phyloP scores from a whole-genome alignment of 108 stramenopile species.

The Cyclotella kingstonii region DNA sequence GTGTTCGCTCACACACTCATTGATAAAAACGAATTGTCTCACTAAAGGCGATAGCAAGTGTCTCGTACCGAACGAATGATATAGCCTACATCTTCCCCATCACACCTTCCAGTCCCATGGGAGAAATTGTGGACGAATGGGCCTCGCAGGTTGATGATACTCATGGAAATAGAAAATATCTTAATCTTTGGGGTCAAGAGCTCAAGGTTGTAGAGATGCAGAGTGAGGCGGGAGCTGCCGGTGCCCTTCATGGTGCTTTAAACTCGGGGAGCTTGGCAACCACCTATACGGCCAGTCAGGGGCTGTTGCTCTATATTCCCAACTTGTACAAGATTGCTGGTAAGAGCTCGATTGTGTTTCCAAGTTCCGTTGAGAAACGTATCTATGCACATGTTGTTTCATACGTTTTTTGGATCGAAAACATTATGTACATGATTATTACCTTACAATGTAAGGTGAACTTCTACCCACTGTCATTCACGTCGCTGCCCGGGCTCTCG shows the following conservation, averaged over 20 bases:
- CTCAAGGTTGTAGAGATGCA: conserved; percentile 64
- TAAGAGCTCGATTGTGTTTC: too few relatives aligned
- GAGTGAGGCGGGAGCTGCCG: conserved; percentile 59
- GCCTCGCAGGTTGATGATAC: conserved; percentile 33
- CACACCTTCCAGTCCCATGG: conserved; percentile 57
- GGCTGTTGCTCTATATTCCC: conserved; percentile 59
- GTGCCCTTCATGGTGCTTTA: conserved; percentile 60
- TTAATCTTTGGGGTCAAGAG: conserved; percentile 60
- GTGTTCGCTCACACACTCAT: background rate
- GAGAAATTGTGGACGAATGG: conserved; percentile 67
- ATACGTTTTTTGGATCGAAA: too few relatives aligned
- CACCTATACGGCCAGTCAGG: conserved; percentile 61
- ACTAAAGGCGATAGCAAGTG: conserved; percentile 54
- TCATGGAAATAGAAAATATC: conserved; percentile 35
- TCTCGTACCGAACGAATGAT: conserved; percentile 62
- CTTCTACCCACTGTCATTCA: conserved; percentile 64
- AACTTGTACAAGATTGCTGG: conserved; percentile 69
- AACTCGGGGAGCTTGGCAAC: conserved; percentile 58
- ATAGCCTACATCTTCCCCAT: conserved; percentile 69
- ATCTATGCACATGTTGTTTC: too few relatives aligned
- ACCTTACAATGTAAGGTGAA: too few relatives aligned
- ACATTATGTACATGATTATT: too few relatives aligned
- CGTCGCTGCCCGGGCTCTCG: conserved; percentile 58
- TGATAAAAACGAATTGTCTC: too few relatives aligned
- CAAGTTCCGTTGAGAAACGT: too few relatives aligned